Evolutionary conservation across 345 rosid genomes (phyloP).

Genomic region (Euphorbia lathyris): DNA sequence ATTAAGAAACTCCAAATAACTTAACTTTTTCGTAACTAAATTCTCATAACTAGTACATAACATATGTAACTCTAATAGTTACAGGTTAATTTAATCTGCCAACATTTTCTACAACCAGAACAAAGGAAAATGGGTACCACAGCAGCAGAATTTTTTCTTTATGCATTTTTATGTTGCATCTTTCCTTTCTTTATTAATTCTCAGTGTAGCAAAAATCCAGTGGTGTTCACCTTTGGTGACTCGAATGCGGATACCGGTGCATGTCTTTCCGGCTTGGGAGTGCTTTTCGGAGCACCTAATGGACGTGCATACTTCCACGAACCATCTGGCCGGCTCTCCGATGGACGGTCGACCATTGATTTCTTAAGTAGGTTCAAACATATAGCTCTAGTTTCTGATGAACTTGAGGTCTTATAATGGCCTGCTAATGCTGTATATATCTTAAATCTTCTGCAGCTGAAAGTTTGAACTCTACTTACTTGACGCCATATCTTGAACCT

Average conservation of each 20-base stretch:
- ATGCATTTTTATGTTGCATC: background rate
- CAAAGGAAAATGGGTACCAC: slow-evolving; percentile 2
- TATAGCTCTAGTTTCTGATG: background rate
- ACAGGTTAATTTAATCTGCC: no score
- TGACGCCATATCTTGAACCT: slow-evolving; percentile 39
- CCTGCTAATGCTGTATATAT: no score
- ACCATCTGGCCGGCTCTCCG: slow-evolving; percentile 33
- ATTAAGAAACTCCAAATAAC: no score
- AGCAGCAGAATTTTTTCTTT: background rate
- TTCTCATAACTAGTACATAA: no score
- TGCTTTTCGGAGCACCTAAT: slow-evolving; percentile 39
- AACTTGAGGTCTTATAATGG: background rate
- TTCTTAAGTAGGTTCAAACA: slow-evolving; percentile 43
- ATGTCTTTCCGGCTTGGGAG: slow-evolving; percentile 17
- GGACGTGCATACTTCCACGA: slow-evolving; percentile 48
- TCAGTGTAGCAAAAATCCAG: slow-evolving; percentile 28
- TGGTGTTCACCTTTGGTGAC: slow-evolving; percentile 24
- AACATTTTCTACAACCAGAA: no score
- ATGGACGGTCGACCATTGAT: slow-evolving; percentile 60
- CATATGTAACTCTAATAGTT: no score
- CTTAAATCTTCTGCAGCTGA: slow-evolving; percentile 31
- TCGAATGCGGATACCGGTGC: slow-evolving; percentile 32
- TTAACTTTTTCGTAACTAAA: no score
- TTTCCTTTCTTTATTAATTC: slow-evolving; percentile 22
- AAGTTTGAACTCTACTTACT: slow-evolving; percentile 26